A percentile compares a stretch with the other conserved stretches of the same genome.
Conservation (phyloP, 441 rosid genomes). For the Erodium moschatum region DNA sequence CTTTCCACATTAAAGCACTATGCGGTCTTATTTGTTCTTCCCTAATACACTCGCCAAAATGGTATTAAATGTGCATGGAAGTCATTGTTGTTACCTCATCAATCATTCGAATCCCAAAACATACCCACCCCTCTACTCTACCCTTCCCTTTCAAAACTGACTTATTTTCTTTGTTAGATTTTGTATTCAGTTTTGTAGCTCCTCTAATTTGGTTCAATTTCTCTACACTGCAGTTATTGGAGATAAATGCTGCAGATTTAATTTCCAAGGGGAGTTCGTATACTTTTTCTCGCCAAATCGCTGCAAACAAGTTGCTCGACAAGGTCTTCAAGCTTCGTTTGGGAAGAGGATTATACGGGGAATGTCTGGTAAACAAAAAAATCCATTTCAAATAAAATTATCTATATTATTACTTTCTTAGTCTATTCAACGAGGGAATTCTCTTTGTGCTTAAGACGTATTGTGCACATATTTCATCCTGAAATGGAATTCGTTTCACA, state of each 20-base stretch:
- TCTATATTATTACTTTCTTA: background rate
- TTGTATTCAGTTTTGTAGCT: constrained; percentile 6
- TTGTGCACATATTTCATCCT: constrained; percentile 6
- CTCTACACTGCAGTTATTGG: constrained; percentile 43
- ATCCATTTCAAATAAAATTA: constrained; percentile 6
- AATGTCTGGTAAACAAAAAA: constrained; percentile 56
- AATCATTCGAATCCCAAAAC: background rate
- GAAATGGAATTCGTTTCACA: background rate
- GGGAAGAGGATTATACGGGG: constrained; percentile 85
- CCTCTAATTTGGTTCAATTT: constrained; percentile 13
- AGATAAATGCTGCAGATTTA: constrained; percentile 40
- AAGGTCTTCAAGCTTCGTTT: constrained; percentile 47
- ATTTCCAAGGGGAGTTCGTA: constrained; percentile 45
- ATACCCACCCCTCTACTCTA: background rate
- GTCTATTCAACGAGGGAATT: background rate
- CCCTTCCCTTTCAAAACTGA: no score
- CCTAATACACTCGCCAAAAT: background rate
- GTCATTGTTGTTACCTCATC: background rate
- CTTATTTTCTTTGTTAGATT: background rate
- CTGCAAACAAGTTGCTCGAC: constrained; percentile 51
- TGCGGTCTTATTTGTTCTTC: background rate
- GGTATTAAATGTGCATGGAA: background rate
- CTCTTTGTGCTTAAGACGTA: background rate
- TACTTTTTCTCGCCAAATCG: constrained; percentile 33
- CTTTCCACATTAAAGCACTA: background rate